Base-by-base conservation (phyloP, 495 filamentous ascomycete species). In the Cercophora scortea region DNA sequence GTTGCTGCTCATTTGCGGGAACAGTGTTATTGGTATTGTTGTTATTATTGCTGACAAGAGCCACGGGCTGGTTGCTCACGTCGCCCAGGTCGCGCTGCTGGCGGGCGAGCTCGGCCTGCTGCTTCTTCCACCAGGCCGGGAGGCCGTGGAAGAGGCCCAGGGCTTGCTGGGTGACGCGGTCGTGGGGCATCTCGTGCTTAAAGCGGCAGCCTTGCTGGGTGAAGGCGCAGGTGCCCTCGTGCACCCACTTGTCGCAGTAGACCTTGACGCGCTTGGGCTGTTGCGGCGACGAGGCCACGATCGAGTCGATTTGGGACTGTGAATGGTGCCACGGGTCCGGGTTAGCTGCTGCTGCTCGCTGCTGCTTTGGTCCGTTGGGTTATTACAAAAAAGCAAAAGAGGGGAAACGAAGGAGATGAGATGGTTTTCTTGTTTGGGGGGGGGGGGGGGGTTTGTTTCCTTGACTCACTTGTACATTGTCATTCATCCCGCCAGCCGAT, bases 181-280 rank as follows among this genome's bases (percentile, higher is more conserved):
- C 82, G 18, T 68, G 65, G 1, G 90, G 90, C 82, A 95, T 92
- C 61, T 91, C 85, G 61, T 96, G 90, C 68, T 86, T 87, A 71
- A 81, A 96, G 57, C 84, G 75, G 68, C 90, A 95, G 3, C 90
- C 90, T 61, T 90, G 83, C 63, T 92, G 86, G 38, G 76, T 81
- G 67, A 87, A 96, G 59, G 87, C 86, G 65, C 90, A 96, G 47
- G 85, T 80, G 34, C 90, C 90, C 43, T 83, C 83, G 54, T 85
- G 82, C 42, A 95, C 82, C 88, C 88, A 96, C 65, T 89, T 87
- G 36, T 86, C 87, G 71, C 90, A 95, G 65, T 85, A 93, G 45
- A 83, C 70, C 62, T 96, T 96, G 16, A 55, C 53, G 43, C 68
- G 80, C 56, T 64, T 69, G 42, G 11, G 17, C n/a, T 52, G 50